These are phyloP conservation scores for Musa beccarii DNA, from an alignment of 176 grass and related monocot species.

Conservation along the genomic window DNA sequence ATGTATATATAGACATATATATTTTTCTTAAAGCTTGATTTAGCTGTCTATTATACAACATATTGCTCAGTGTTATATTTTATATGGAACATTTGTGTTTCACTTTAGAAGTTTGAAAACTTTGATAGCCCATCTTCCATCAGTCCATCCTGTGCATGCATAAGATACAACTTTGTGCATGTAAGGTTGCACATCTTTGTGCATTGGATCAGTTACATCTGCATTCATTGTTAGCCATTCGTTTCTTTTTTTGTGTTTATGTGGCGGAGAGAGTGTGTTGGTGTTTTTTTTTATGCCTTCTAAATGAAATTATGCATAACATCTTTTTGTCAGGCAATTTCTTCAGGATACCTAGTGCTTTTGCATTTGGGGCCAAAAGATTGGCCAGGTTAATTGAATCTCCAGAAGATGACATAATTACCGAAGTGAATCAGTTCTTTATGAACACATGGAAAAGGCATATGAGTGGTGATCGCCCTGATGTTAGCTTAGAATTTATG, in stretches of 20 bases:
- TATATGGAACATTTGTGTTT: background rate
- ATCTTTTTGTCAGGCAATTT: conserved; percentile 65
- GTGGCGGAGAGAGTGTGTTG: too few relatives aligned
- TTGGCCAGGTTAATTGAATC: conserved; percentile 63
- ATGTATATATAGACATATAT: background rate
- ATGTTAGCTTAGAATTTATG: conserved; percentile 36
- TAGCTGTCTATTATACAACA: background rate
- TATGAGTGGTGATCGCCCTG: conserved; percentile 50
- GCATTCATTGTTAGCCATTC: too few relatives aligned
- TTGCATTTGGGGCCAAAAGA: conserved; percentile 73
- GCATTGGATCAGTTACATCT: too few relatives aligned
- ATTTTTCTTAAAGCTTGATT: background rate
- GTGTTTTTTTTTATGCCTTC: background rate
- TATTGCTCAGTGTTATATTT: background rate
- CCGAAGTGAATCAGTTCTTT: conserved; percentile 73
- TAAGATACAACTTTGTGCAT: background rate
- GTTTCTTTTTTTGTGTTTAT: too few relatives aligned
- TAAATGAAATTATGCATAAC: background rate
- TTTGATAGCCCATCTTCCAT: background rate
- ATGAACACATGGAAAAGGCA: conserved; percentile 78
- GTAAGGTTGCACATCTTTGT: too few relatives aligned
- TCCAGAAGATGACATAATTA: conserved; percentile 53
- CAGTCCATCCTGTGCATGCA: background rate
- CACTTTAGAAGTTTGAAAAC: background rate
- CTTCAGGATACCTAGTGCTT: conserved; percentile 90